Evolutionary conservation across 768 basidiomycete species (phyloP).

Genomic region (Leccinum rimulosum): DNA sequence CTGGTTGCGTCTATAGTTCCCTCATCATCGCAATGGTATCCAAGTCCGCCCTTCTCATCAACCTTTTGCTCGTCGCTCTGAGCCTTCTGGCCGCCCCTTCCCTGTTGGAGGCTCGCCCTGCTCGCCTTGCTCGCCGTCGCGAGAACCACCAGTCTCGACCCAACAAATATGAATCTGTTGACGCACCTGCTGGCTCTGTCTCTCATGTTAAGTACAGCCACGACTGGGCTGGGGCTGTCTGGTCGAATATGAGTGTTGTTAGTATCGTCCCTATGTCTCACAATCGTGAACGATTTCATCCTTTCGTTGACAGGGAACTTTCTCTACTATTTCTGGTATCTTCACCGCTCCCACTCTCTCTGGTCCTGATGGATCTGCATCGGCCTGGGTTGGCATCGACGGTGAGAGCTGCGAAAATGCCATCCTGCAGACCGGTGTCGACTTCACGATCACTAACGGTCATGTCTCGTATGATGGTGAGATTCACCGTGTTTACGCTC

Average conservation of each 20-base stretch:
- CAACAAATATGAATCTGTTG: neutral
- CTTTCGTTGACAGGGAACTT: neutral
- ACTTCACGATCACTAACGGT: neutral
- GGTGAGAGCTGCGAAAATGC: neutral
- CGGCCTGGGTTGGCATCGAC: neutral
- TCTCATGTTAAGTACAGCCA: slow-evolving; percentile 14
- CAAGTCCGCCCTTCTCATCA: slow-evolving; percentile 15
- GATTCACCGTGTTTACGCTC: neutral
- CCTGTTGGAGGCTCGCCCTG: neutral
- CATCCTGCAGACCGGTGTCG: neutral
- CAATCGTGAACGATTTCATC: too few relatives aligned
- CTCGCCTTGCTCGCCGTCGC: neutral
- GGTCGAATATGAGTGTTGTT: too few relatives aligned
- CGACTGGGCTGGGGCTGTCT: slow-evolving; percentile 17
- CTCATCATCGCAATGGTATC: slow-evolving; percentile 13
- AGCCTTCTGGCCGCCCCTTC: slow-evolving; percentile 7
- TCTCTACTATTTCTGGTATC: neutral
- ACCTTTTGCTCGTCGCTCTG: slow-evolving; percentile 18
- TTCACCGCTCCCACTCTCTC: neutral
- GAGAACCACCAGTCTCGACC: neutral
- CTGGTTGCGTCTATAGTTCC: too few relatives aligned
- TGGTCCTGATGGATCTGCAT: neutral
- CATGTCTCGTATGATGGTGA: neutral
- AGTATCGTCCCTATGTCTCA: neutral
- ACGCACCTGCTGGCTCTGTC: neutral